Percentiles rank a stretch among this genome's conserved stretches.
phyloP scores from a whole-genome alignment of 805 yeast genomes.

The Candida palmyrensis region DNA sequence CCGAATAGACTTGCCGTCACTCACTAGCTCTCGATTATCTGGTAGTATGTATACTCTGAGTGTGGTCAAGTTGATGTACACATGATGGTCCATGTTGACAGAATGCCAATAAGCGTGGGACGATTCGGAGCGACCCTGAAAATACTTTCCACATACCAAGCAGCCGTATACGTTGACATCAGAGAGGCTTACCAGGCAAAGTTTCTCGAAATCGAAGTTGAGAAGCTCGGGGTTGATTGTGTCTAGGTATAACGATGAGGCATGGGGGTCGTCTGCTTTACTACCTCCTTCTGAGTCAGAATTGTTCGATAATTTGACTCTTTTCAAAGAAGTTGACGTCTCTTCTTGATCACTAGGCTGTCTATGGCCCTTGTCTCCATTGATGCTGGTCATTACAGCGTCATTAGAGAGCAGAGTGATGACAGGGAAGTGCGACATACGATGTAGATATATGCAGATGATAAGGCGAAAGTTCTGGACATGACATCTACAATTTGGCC shows the following conservation, averaged over 20 bases:
- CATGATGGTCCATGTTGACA: conserved; percentile 56
- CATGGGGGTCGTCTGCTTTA: neutral
- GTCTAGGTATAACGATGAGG: conserved; percentile 22
- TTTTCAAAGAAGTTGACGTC: neutral
- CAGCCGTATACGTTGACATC: conserved; percentile 65
- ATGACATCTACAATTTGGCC: too few relatives aligned
- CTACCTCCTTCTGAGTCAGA: neutral
- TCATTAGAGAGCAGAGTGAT: too few relatives aligned
- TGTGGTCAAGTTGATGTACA: conserved; percentile 51
- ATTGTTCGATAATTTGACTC: neutral
- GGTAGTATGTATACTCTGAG: conserved; percentile 57
- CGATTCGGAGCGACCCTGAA: conserved; percentile 59
- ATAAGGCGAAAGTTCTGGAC: too few relatives aligned
- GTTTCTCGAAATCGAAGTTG: conserved; percentile 68
- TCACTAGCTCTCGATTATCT: conserved; percentile 40
- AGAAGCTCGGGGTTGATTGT: conserved; percentile 40
- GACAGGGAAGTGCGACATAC: too few relatives aligned
- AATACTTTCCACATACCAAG: conserved; percentile 66
- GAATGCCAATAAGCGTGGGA: conserved; percentile 69
- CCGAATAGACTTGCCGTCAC: conserved; percentile 20
- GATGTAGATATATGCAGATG: too few relatives aligned
- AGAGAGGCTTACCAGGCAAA: conserved; percentile 60
- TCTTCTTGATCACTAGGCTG: neutral
- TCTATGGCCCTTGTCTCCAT: too few relatives aligned
- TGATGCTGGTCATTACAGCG: too few relatives aligned